A percentile compares a stretch with the other conserved stretches of the same genome.
Conservation (phyloP, 441 rosid species). For the Croton laevigatus region DNA sequence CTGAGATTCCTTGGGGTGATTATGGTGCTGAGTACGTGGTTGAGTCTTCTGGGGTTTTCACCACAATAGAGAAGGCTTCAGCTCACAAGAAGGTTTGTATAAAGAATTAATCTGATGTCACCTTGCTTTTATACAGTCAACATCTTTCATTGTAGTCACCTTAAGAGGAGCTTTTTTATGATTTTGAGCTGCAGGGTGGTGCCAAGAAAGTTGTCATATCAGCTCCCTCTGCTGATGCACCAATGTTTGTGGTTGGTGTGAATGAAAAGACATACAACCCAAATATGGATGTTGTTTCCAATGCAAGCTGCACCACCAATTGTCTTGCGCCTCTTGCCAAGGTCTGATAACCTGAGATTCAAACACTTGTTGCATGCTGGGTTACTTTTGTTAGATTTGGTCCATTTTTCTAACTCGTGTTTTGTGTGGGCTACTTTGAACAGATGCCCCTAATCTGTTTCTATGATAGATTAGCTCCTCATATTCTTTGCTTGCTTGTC, state of each 20-base stretch:
- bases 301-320: slow-evolving; percentile 99
- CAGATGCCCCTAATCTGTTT: neutral
- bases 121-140: neutral
- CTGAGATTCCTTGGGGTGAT: slow-evolving; percentile 98
- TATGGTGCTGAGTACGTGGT: slow-evolving; percentile 84
- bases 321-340: slow-evolving; percentile 99
- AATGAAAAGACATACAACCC: slow-evolving; percentile 82
- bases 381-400: neutral
- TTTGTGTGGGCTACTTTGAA: neutral
- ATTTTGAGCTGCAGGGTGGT: slow-evolving; percentile 60
- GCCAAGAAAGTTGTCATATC: slow-evolving; percentile 95
- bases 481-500: neutral
- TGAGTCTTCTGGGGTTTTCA: slow-evolving; percentile 95
- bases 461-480: neutral
- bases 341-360: slow-evolving; percentile 42
- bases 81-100: slow-evolving; percentile 72
- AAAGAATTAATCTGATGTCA: neutral
- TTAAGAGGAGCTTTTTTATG: slow-evolving; percentile 12
- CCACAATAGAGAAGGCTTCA: slow-evolving; percentile 78
- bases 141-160: slow-evolving; percentile 1
- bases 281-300: slow-evolving; percentile 91
- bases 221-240: slow-evolving; percentile 99
- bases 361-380: slow-evolving; percentile 1
- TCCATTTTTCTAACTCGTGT: neutral
- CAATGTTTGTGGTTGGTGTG: slow-evolving; percentile 98